phyloP scores from a whole-genome alignment of 345 rosid genomes.

The Corchorus capsularis region DNA sequence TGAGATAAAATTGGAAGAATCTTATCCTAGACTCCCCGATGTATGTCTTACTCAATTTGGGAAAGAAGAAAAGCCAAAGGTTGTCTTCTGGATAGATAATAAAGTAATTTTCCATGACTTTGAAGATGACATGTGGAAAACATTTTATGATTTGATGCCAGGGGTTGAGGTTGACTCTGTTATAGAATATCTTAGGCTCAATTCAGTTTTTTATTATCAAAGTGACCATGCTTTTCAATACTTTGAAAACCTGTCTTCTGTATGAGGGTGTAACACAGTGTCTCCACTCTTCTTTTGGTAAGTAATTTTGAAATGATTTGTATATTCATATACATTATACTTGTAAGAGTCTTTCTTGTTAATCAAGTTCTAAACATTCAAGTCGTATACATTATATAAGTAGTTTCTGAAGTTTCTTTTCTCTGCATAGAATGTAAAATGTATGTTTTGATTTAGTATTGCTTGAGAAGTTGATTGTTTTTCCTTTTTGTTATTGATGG shows the following conservation, averaged over 20 bases:
- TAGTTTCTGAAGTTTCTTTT: background rate
- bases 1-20: too few species aligned
- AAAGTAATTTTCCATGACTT: too few species aligned
- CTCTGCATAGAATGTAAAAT: background rate
- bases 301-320: background rate
- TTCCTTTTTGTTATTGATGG: too few species aligned
- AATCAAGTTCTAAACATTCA: background rate
- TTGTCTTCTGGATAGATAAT: too few species aligned
- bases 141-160: background rate
- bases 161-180: background rate
- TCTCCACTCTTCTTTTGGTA: background rate
- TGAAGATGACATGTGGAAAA: too few species aligned
- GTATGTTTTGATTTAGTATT: too few species aligned
- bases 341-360: background rate
- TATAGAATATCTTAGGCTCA: fast-evolving
- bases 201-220: background rate
- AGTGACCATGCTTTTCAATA: background rate
- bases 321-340: background rate
- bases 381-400: background rate
- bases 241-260: background rate
- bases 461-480: too few species aligned
- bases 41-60: too few species aligned
- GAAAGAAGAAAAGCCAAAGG: too few species aligned
- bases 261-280: background rate
- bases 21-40: too few species aligned